A percentile compares a stretch with the other conserved stretches of the same genome.
These are phyloP conservation scores for Magnusiomyces magnusii DNA, from an alignment of 1,139 yeast genomes.

Conservation along the genomic window DNA sequence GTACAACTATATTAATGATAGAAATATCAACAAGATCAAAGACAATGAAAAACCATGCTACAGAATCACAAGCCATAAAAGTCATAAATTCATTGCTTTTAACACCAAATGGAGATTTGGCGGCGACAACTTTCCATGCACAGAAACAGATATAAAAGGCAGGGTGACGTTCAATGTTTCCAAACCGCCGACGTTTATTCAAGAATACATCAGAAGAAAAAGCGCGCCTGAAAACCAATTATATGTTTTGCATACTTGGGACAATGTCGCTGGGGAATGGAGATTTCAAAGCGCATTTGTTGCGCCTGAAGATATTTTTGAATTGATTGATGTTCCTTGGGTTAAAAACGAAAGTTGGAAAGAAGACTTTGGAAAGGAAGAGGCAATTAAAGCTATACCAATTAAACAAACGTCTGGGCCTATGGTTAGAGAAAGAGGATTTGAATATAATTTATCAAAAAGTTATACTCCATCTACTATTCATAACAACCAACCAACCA, in stretches of 20 bases:
- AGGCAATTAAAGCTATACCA: too few species aligned
- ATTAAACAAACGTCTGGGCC: too few species aligned
- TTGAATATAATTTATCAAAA: too few species aligned
- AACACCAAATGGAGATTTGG: slow-evolving; percentile 6
- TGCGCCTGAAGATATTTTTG: slow-evolving; percentile 9
- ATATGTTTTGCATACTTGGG: slow-evolving; percentile 10
- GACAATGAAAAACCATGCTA: too few species aligned
- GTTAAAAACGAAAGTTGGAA: too few species aligned
- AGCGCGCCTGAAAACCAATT: slow-evolving; percentile 6
- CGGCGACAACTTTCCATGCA: slow-evolving; percentile 2
- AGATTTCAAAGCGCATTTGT: slow-evolving; percentile 5
- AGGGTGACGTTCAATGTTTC: not conserved
- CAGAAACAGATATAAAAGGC: not conserved
- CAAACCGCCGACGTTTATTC: not conserved
- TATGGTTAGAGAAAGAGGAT: too few species aligned
- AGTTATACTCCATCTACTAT: too few species aligned
- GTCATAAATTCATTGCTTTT: slow-evolving; percentile 6
- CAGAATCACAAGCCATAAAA: slow-evolving; percentile 10
- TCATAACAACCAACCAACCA: too few species aligned
- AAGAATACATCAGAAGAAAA: not conserved
- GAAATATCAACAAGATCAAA: too few species aligned
- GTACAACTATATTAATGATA: slow-evolving; percentile 8
- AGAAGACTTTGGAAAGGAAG: too few species aligned
- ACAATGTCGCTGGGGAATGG: slow-evolving; percentile 4
- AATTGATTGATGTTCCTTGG: not conserved